Percentiles rank a stretch among this genome's conserved stretches.
Evolutionary conservation across 1,284 basidiomycete species (phyloP).

Genomic region (Leccinum pachyderme): DNA sequence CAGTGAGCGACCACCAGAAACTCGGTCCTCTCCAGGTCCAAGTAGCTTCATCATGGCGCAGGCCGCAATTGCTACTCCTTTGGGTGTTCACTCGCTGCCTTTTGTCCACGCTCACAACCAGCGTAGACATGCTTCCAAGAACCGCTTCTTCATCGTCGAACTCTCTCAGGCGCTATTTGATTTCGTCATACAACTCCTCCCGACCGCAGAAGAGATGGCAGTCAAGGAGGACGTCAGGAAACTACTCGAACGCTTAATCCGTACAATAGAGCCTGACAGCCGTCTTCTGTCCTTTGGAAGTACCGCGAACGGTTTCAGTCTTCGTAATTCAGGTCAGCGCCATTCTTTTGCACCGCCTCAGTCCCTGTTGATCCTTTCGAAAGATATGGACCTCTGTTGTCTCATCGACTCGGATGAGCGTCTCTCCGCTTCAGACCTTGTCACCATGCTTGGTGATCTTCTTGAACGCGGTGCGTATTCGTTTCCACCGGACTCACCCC

Average conservation of each 20-base stretch:
- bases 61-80: slow-evolving; percentile 22
- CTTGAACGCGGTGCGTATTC: slow-evolving; percentile 77
- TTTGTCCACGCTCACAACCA: slow-evolving; percentile 31
- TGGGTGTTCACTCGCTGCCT: slow-evolving; percentile 23
- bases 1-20: slow-evolving; percentile 5
- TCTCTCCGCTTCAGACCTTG: slow-evolving; percentile 82
- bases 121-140: slow-evolving; percentile 44
- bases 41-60: slow-evolving; percentile 25
- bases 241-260: slow-evolving; percentile 90
- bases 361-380: slow-evolving; percentile 6
- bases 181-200: slow-evolving; percentile 88
- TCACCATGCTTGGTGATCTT: slow-evolving; percentile 90
- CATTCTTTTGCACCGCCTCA: slow-evolving; percentile 2
- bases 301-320: slow-evolving; percentile 91
- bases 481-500: slow-evolving; percentile 6
- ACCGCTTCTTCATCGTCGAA: slow-evolving; percentile 62
- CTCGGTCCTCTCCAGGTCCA: slow-evolving; percentile 5
- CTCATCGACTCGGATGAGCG: slow-evolving; percentile 84
- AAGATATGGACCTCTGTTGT: slow-evolving; percentile 99
- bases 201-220: slow-evolving; percentile 84
- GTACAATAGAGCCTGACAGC: slow-evolving; percentile 90
- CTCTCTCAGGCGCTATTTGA: slow-evolving; percentile 73
- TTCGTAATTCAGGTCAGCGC: slow-evolving; percentile 86
- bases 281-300: slow-evolving; percentile 92
- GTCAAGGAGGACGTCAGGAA: slow-evolving; percentile 97